These are phyloP conservation scores for Colletotrichum sp. DNA, from an alignment of 2,329 filamentous ascomycete genomes.

Conservation along the genomic window DNA sequence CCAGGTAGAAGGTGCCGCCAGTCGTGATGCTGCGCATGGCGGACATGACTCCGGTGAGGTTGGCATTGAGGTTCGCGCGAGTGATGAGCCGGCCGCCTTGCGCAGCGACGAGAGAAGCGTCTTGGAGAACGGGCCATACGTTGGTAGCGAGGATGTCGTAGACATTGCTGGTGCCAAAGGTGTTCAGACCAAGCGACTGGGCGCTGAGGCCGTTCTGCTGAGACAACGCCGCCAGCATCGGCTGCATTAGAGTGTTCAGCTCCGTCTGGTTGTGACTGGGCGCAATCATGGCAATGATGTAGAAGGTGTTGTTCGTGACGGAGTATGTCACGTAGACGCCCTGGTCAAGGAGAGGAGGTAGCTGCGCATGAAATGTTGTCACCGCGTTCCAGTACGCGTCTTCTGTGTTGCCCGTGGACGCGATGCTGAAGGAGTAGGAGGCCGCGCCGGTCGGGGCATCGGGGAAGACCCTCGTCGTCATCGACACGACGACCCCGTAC, in stretches of 20 bases:
- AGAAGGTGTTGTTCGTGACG: neutral
- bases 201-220: neutral
- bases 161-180: neutral
- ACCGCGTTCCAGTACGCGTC: neutral
- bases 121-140: neutral
- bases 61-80: neutral
- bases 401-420: neutral
- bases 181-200: neutral
- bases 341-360: conserved; percentile 1
- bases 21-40: neutral
- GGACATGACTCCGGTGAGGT: neutral
- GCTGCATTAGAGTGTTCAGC: neutral
- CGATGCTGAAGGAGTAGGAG: conserved; percentile 25
- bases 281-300: neutral
- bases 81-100: neutral
- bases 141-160: neutral
- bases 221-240: neutral
- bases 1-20: neutral
- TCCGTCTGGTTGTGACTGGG: neutral
- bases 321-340: neutral
- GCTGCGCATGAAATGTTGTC: neutral
- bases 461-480: conserved; percentile 38
- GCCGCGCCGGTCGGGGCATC: conserved; percentile 27
- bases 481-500: conserved; percentile 55
- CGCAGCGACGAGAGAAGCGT: neutral